phyloP scores from a whole-genome alignment of 2,329 filamentous ascomycete species.

The Fusarium praegraminearum region DNA sequence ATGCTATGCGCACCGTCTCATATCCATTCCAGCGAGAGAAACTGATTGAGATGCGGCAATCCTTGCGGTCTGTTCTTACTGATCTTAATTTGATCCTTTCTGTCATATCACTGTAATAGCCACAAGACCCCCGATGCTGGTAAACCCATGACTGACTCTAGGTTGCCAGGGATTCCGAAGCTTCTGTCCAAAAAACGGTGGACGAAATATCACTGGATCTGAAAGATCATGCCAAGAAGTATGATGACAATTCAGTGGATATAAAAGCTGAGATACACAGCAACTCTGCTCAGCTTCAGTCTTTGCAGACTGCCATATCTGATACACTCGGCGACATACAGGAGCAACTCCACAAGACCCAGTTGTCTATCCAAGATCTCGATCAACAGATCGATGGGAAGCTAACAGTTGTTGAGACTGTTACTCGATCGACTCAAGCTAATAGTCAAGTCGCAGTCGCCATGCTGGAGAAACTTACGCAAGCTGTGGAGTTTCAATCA shows the following conservation, averaged over 20 bases:
- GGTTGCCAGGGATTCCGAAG: not conserved
- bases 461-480: not conserved
- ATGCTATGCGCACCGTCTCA: not conserved
- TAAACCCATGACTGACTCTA: not conserved
- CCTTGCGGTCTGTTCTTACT: not conserved
- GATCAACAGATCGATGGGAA: not conserved
- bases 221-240: fast-evolving
- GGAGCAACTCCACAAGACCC: fast-evolving
- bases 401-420: not conserved
- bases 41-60: not conserved
- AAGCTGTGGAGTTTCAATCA: not conserved
- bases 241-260: fast-evolving
- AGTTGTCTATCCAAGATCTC: not conserved
- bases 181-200: fast-evolving
- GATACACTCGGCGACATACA: fast-evolving
- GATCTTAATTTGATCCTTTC: not conserved
- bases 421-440: fast-evolving
- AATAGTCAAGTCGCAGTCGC: not conserved
- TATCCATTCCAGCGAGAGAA: not conserved
- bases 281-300: not conserved
- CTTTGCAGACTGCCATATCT: fast-evolving
- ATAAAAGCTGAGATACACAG: not conserved
- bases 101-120: not conserved
- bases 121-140: fast-evolving
- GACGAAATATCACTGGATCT: not conserved